Evolutionary conservation across 306 rosid species (phyloP), one percentile per base, ranked within the genome.

Genomic region (Prunus armeniaca): DNA sequence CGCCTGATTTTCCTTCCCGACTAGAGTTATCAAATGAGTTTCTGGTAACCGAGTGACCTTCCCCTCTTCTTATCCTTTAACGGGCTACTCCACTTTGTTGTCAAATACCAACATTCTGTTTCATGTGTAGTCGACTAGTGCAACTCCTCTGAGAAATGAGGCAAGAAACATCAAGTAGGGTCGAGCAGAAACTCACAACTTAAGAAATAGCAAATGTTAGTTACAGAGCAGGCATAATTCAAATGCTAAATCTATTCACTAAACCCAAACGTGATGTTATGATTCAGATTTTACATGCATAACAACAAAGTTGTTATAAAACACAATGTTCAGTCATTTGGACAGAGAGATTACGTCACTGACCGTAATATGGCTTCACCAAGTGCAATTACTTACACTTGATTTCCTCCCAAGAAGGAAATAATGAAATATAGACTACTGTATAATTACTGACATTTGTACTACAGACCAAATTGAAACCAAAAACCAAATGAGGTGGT

Each of bases 91-190:
- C 45, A 6, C 65, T 64, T 28, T 41, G 52, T 3, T 46, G 74
- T 66, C 65, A 69, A 51, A 67, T 30, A 63, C 77, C 65, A 6
- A 58, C 64, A 58, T 68, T 81, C 66, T 55, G 82, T 74, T 78
- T 71, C 51, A 17, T 75, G 61, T 20, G 75, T 50, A 75, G 75
- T 83, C 87, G 60, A 80, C 84, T 60, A 56, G 80, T 22, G 46
- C 81, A 79, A 61, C 83, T 67, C 81, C 77, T 82, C 91, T 90
- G 90, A 25, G 56, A 14, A 77, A 67, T 45, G 41, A 63, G 50
- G 30, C 55, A 43, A 58, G 61, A 65, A 10, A 50, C 51, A 60
- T 45, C 57, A 43, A 9, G 28, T 45, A 22, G 7, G 77, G 11
- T 11, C 14, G 17, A 65, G 19, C 67, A 73, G 24, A 80, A 75